Percentiles rank a stretch among this genome's conserved stretches.
These are phyloP conservation scores for Dactylonectria macrodidyma DNA, from an alignment of 2,329 filamentous ascomycete genomes.

Conservation along the genomic window DNA sequence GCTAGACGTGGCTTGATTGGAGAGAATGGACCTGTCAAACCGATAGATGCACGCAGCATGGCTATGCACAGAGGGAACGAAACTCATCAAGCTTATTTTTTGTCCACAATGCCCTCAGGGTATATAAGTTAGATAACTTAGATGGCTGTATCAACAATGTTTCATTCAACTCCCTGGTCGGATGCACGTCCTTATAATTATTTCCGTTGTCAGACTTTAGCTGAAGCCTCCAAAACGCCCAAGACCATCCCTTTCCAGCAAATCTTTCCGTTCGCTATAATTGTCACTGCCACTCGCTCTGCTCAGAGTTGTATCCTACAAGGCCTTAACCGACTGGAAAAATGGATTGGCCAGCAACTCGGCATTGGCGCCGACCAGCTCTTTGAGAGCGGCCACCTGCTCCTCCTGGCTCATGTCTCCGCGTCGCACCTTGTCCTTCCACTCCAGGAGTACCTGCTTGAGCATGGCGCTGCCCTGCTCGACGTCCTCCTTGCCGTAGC, in stretches of 20 bases:
- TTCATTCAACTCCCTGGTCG: conserved; percentile 9
- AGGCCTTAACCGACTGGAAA: conserved; percentile 75
- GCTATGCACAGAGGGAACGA: neutral
- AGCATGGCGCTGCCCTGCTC: conserved; percentile 89
- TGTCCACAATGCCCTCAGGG: neutral
- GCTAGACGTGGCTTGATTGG: neutral
- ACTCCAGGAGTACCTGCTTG: conserved; percentile 85
- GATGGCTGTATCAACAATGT: conserved; percentile 10
- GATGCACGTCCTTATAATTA: conserved; percentile 14
- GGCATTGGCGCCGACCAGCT: conserved; percentile 82
- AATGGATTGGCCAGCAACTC: conserved; percentile 77
- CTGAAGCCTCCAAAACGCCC: conserved; percentile 22
- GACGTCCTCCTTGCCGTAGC: conserved; percentile 87
- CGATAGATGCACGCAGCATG: neutral
- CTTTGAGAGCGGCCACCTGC: conserved; percentile 83
- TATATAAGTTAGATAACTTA: neutral
- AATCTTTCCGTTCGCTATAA: conserved; percentile 16
- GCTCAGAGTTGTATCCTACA: conserved; percentile 53
- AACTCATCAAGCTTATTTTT: neutral
- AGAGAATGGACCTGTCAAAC: neutral
- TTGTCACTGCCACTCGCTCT: conserved; percentile 6
- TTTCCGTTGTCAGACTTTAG: conserved; percentile 1
- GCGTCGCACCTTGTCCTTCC: conserved; percentile 83
- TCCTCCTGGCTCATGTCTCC: conserved; percentile 78
- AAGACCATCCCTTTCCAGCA: conserved; percentile 1